Percentiles rank a stretch among this genome's conserved stretches.
phyloP scores from a whole-genome alignment of 2,329 filamentous ascomycete species.

The Bipolaris gigantea region DNA sequence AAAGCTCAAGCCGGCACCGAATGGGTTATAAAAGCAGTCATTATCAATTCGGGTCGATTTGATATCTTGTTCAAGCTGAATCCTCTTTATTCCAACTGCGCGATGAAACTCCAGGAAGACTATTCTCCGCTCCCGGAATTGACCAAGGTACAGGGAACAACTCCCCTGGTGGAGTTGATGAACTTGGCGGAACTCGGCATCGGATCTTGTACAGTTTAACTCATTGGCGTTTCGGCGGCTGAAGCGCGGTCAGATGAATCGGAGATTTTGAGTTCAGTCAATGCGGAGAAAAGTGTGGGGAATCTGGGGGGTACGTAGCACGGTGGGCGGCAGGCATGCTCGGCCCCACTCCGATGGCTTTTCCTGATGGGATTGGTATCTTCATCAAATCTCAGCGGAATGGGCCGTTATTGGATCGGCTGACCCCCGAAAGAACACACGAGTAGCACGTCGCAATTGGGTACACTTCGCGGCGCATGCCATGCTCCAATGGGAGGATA shows the following conservation, averaged over 20 bases:
- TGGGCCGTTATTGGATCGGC: not conserved
- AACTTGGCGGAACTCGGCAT: not conserved
- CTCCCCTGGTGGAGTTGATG: not conserved
- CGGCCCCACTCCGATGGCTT: not conserved
- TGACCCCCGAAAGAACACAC: not conserved
- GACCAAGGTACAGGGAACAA: not conserved
- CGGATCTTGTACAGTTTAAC: slow-evolving; percentile 17
- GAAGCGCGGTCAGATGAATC: not conserved
- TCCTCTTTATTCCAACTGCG: not conserved
- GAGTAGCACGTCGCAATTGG: not conserved
- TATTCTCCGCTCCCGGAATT: not conserved
- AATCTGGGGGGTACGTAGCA: not conserved
- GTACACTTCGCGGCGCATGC: not conserved
- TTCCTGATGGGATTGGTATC: not conserved
- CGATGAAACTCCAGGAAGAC: not conserved
- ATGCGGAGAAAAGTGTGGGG: not conserved
- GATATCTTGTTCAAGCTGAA: not conserved
- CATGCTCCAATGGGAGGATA: not conserved
- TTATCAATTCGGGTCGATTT: not conserved
- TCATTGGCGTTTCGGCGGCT: slow-evolving; percentile 16
- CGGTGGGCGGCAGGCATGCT: not conserved
- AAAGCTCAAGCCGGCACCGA: not conserved
- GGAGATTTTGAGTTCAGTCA: not conserved
- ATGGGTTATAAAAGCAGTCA: not conserved
- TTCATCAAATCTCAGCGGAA: not conserved